Evolutionary conservation across 306 rosid genomes (phyloP), one percentile per base, ranked within the genome.

Genomic region (Purshia tridentata): DNA sequence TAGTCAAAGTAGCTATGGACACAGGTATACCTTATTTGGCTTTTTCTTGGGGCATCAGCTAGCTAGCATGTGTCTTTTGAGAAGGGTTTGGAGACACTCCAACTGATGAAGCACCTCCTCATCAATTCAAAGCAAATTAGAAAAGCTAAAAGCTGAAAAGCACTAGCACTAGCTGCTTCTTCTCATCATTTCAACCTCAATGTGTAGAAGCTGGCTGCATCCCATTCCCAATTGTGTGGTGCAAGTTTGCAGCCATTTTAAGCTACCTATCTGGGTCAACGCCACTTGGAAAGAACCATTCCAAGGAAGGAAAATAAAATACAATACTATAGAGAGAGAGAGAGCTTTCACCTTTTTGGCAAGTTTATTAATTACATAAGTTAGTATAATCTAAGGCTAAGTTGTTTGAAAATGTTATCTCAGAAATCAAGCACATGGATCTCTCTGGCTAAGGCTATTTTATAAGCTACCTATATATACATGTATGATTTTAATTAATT

Each of bases 41-140:
- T 77, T 82, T 16, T 80, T 77, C 76, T 78, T 47, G 73, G 60
- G 81, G 84, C 73, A 72, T 23, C 79, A 70, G 23, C 22, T 44
- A 70, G 40, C 47, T 44, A 70, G 40, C 47, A 52, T 37, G 78
- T 75, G 90, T 51, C 96, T 86, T 86, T 86, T 86, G 91, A 82
- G 81, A 72, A 67, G 73, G 76, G 61, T 76, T 59, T 81, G 71
- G 83, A 85, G 92, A 69, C 96, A 87, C 75, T 69, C 50, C n/a
- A 61, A 35, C 44, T 65, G 12, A 10, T 40, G 16, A 59, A 69
- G 74, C 65, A 44, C 69, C 76, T 64, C 63, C 65, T 65, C 66
- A 64, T 50, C 18, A 71, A 8, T 2, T 22, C 0, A 22, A 65
- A 39, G 56, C 23, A 59, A 65, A 14, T 41, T 6, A 69, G 7